Evolutionary conservation across 495 filamentous ascomycete species (phyloP).

Genomic region (Massariosphaeria phaeospora): DNA sequence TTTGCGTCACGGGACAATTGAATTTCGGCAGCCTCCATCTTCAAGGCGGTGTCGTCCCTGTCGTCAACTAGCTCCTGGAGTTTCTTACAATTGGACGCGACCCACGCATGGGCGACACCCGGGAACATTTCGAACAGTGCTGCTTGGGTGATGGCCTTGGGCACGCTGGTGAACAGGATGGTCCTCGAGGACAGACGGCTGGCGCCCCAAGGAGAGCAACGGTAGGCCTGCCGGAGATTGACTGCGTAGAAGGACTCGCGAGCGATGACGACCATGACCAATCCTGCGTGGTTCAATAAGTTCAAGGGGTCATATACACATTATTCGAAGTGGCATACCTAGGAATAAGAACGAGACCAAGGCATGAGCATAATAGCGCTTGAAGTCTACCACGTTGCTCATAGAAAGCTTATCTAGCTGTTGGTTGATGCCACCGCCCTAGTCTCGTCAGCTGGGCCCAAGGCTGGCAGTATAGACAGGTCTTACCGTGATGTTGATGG

Average conservation of each 20-base stretch:
- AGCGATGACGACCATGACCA: constrained; percentile 83
- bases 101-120: constrained; percentile 80
- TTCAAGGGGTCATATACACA: neutral
- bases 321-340: constrained; percentile 38
- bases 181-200: constrained; percentile 89
- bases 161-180: constrained; percentile 86
- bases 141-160: constrained; percentile 66
- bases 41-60: constrained; percentile 75
- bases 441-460: neutral
- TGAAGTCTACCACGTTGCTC: constrained; percentile 58
- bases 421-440: constrained; percentile 48
- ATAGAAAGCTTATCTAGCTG: constrained; percentile 79
- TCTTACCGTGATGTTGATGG: constrained; percentile 41
- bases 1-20: constrained; percentile 82
- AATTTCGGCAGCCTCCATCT: constrained; percentile 84
- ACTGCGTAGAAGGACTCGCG: constrained; percentile 91
- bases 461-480: neutral
- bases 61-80: constrained; percentile 81
- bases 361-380: constrained; percentile 72
- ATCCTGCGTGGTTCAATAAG: constrained; percentile 47
- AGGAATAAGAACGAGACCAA: constrained; percentile 67
- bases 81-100: constrained; percentile 70
- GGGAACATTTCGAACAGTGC: constrained; percentile 74
- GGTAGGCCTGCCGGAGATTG: constrained; percentile 92
- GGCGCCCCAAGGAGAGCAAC: constrained; percentile 80